Evolutionary conservation across 805 yeast species (phyloP).

Genomic region (Metschnikowia cerradonensis): DNA sequence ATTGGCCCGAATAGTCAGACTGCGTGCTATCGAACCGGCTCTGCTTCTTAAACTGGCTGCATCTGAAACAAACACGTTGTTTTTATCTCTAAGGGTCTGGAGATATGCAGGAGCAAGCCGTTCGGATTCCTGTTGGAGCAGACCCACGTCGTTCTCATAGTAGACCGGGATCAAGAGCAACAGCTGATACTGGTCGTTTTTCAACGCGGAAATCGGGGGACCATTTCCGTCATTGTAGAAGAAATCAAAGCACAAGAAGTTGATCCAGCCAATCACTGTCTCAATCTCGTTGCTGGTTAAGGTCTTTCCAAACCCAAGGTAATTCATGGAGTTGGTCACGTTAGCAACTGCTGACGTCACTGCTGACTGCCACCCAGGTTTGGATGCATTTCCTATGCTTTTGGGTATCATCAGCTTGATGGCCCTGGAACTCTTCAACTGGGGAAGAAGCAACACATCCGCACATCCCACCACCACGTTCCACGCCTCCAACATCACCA

Average conservation of each 20-base stretch:
- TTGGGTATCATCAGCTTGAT: slow-evolving; percentile 25
- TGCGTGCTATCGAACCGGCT: slow-evolving; percentile 52
- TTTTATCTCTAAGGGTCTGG: slow-evolving; percentile 45
- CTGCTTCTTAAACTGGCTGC: slow-evolving; percentile 23
- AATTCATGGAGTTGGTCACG: slow-evolving; percentile 39
- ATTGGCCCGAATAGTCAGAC: slow-evolving; percentile 67
- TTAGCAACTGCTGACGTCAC: slow-evolving; percentile 48
- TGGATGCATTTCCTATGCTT: slow-evolving; percentile 6
- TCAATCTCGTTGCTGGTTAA: slow-evolving; percentile 60
- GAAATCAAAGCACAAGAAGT: slow-evolving; percentile 61
- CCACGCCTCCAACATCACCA: slow-evolving; percentile 81
- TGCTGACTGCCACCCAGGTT: slow-evolving; percentile 40
- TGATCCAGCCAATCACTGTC: slow-evolving; percentile 67
- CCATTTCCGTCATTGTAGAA: slow-evolving; percentile 82
- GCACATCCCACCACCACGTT: slow-evolving; percentile 61
- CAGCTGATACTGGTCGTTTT: slow-evolving; percentile 60
- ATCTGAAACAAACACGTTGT: slow-evolving; percentile 29
- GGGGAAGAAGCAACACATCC: slow-evolving; percentile 71
- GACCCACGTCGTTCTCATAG: slow-evolving; percentile 49
- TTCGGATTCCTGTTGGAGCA: slow-evolving; percentile 56
- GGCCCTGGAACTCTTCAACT: slow-evolving; percentile 47
- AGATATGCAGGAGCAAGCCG: slow-evolving; percentile 52
- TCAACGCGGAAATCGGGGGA: slow-evolving; percentile 62
- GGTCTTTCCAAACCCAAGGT: slow-evolving; percentile 51
- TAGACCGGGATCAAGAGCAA: slow-evolving; percentile 59